Base-by-base conservation (phyloP, 306 rosid species). In the Trichosanthes cucumerina region DNA sequence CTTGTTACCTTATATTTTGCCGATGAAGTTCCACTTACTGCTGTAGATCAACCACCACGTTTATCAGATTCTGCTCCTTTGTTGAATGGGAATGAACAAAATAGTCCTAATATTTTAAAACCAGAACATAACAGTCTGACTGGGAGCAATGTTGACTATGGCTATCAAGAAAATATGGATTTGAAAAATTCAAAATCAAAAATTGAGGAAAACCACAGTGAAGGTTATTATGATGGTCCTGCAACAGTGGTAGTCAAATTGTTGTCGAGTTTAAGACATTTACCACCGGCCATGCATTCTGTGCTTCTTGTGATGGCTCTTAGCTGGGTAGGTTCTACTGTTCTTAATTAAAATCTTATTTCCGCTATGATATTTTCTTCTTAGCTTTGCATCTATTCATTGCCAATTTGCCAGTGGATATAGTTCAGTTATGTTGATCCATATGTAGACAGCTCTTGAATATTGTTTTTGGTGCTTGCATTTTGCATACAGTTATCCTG, bases 221-320 rank as follows among this genome's bases (percentile, higher is more conserved):
- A 85, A 79, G 84, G 68, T 63, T 65, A 82, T 78, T 84, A 81
- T 82, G 97, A 96, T 69, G 96, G 99, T 49, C 99, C 98, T 74
- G 96, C 98, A 79, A 92, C 98, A 24, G 99, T 96, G 64, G 21
- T 96, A 50, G 99, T 96, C 80, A 91, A 96, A 86, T 83, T 96
- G 83, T 83, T 96, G 87, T 91, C 96, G 81, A 92, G 97, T 88
- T 84, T 96, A 85, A 88, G 99, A 88, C 96, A 92, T 88, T 85
- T 96, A 88, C 99, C 98, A 41, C 99, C 97, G 59, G 89, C 98
- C 8, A 96, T 96, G 99, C 97, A 96, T 85, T 85, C 99, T 9
- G 99, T 96, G 86, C 93, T 95, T 80, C 57, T 91, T 81, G 99
- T 96, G 72, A 96, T 96, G 99, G 92, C 97, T 84, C 96, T 96